Evolutionary conservation across 352 stramenopile species (phyloP).

Genomic region (Phytophthora constricta): DNA sequence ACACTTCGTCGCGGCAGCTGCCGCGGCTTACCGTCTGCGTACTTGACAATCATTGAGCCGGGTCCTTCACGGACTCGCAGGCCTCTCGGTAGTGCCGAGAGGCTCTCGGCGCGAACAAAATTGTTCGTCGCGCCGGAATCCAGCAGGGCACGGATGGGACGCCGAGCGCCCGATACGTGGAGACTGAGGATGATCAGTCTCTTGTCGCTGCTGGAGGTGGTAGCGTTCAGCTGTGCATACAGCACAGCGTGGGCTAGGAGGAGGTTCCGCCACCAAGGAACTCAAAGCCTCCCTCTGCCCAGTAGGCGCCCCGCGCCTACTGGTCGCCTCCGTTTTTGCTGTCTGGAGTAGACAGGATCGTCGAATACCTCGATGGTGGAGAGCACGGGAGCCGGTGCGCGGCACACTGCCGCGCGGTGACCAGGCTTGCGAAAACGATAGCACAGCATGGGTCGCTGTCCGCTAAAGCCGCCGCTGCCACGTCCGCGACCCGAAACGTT

Average conservation of each 20-base stretch:
- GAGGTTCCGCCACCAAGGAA: slow-evolving; percentile 6
- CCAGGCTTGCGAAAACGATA: slow-evolving; percentile 4
- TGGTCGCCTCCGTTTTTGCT: not conserved
- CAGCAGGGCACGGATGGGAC: not conserved
- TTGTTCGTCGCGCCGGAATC: not conserved
- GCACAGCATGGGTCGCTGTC: too few relatives aligned
- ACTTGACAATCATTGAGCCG: not conserved
- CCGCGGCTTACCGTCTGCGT: not conserved
- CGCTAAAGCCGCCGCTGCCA: too few relatives aligned
- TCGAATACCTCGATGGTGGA: not conserved
- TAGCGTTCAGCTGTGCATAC: not conserved
- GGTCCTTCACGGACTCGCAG: slow-evolving; percentile 12
- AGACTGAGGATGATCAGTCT: not conserved
- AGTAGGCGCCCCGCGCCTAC: slow-evolving; percentile 16
- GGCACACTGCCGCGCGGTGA: slow-evolving; percentile 19
- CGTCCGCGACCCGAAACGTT: too few relatives aligned
- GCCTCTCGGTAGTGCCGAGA: slow-evolving; percentile 13
- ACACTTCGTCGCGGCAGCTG: not conserved
- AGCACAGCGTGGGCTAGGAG: not conserved
- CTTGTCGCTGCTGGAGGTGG: not conserved
- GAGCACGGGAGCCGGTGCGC: slow-evolving; percentile 13
- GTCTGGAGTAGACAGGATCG: too few relatives aligned
- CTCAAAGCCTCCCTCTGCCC: not conserved
- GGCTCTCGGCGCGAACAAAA: slow-evolving; percentile 26
- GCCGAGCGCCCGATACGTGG: not conserved